These are phyloP conservation scores for Graphium sp. DNA, from an alignment of 2,329 filamentous ascomycete genomes.

Conservation along the genomic window DNA sequence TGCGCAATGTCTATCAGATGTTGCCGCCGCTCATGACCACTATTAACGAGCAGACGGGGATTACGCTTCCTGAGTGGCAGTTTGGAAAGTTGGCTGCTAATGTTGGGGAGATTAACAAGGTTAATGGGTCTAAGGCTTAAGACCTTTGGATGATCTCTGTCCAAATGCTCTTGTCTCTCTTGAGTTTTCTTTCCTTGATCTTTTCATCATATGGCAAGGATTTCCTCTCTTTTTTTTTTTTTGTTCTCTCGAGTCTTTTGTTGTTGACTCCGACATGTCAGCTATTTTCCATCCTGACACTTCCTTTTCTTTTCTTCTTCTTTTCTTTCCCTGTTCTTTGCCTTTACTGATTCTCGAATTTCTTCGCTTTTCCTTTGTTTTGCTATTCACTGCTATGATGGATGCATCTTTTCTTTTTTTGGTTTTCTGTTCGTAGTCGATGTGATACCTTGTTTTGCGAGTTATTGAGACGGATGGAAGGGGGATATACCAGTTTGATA, in stretches of 20 bases:
- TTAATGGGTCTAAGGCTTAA: not conserved
- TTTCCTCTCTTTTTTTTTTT: not conserved
- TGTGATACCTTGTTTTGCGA: too few relatives aligned
- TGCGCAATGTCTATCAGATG: conserved; percentile 73
- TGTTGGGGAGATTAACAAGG: conserved; percentile 11
- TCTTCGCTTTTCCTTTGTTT: too few relatives aligned
- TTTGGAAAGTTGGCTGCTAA: conserved; percentile 28
- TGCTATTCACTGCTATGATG: too few relatives aligned
- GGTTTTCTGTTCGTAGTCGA: too few relatives aligned
- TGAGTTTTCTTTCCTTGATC: not conserved
- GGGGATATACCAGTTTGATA: too few relatives aligned
- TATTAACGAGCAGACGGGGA: conserved; percentile 79
- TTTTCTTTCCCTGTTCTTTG: not conserved
- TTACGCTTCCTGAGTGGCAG: conserved; percentile 63
- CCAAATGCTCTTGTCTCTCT: not conserved
- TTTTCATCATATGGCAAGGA: not conserved
- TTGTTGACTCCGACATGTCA: not conserved
- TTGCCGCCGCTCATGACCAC: conserved; percentile 70
- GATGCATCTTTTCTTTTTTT: too few relatives aligned
- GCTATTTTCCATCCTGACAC: not conserved
- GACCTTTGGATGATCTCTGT: not conserved
- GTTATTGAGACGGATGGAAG: too few relatives aligned
- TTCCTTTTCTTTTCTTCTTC: not conserved
- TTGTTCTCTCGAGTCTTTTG: too few relatives aligned
- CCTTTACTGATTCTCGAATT: too few relatives aligned